Evolutionary conservation across 768 basidiomycete species (phyloP).

Genomic region (Asterophora lycoperdoides): DNA sequence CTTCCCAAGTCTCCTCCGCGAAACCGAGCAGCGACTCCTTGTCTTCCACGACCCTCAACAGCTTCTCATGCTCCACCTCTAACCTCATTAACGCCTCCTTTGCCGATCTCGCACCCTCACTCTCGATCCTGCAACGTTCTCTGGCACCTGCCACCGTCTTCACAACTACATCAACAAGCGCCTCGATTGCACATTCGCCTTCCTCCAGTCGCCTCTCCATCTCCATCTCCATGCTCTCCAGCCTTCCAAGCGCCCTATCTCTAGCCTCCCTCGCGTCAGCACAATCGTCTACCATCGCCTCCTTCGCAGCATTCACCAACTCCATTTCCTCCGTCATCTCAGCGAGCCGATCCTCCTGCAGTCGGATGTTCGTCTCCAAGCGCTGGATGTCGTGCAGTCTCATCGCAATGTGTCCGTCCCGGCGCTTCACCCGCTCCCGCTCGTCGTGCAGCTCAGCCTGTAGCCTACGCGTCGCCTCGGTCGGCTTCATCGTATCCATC

Average conservation of each 20-base stretch:
- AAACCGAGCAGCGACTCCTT: neutral
- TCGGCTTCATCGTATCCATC: conserved; percentile 56
- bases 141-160: conserved; percentile 32
- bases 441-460: conserved; percentile 66
- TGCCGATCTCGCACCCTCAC: conserved; percentile 2
- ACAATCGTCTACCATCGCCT: conserved; percentile 83
- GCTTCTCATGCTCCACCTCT: conserved; percentile 8
- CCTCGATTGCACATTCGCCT: conserved; percentile 31
- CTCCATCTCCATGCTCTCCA: conserved; percentile 63
- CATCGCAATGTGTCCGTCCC: conserved; percentile 71
- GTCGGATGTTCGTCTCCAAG: conserved; percentile 66
- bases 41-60: conserved; percentile 5
- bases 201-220: conserved; percentile 34
- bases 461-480: conserved; percentile 50
- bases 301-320: conserved; percentile 59
- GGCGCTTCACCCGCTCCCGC: conserved; percentile 56
- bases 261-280: conserved; percentile 71
- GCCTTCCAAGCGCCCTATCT: conserved; percentile 52
- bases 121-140: conserved; percentile 15
- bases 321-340: conserved; percentile 74
- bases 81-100: conserved; percentile 10
- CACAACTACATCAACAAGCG: conserved; percentile 35
- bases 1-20: conserved; percentile 8
- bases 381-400: conserved; percentile 78
- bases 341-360: conserved; percentile 69